phyloP scores from a whole-genome alignment of 2,329 filamentous ascomycete species.

The Parastagonospora avenae region DNA sequence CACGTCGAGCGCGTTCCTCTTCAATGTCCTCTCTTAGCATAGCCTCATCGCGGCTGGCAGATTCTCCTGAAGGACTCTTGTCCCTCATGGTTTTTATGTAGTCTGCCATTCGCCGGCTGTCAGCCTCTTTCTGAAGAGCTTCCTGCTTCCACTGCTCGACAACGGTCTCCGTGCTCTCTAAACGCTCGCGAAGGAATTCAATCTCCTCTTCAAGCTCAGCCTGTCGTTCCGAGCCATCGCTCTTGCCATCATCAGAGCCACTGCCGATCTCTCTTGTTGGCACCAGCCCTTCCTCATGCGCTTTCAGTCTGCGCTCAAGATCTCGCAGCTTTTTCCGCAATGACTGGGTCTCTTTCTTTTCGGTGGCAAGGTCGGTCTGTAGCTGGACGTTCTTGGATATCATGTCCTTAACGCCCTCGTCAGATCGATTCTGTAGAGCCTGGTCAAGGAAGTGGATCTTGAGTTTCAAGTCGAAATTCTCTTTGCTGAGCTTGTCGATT shows the following conservation, averaged over 20 bases:
- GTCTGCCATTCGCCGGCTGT: conserved; percentile 85
- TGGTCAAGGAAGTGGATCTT: conserved; percentile 98
- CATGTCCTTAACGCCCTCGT: conserved; percentile 97
- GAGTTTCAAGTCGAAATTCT: conserved; percentile 97
- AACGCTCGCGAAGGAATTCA: conserved; percentile 78
- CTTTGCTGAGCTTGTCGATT: conserved; percentile 93
- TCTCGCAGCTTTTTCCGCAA: conserved; percentile 82
- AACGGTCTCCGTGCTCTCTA: conserved; percentile 82
- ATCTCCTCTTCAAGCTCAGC: conserved; percentile 83
- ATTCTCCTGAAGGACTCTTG: conserved; percentile 43
- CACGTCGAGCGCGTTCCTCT: conserved; percentile 84
- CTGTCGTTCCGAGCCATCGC: conserved; percentile 62
- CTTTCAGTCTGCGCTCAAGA: conserved; percentile 76
- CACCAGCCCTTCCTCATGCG: conserved; percentile 59
- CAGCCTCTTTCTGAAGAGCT: conserved; percentile 76
- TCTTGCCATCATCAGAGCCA: conserved; percentile 58
- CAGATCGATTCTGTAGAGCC: conserved; percentile 87
- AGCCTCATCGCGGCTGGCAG: conserved; percentile 47
- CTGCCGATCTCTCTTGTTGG: conserved; percentile 50
- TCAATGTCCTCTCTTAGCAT: conserved; percentile 96
- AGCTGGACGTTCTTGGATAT: conserved; percentile 97
- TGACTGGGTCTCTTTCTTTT: conserved; percentile 88
- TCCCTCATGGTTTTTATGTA: conserved; percentile 70
- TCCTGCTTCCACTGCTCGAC: conserved; percentile 84
- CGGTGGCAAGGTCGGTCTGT: conserved; percentile 84